Evolutionary conservation across 2,329 filamentous ascomycete species (phyloP).

Genomic region (Byssochlamys sp.): DNA sequence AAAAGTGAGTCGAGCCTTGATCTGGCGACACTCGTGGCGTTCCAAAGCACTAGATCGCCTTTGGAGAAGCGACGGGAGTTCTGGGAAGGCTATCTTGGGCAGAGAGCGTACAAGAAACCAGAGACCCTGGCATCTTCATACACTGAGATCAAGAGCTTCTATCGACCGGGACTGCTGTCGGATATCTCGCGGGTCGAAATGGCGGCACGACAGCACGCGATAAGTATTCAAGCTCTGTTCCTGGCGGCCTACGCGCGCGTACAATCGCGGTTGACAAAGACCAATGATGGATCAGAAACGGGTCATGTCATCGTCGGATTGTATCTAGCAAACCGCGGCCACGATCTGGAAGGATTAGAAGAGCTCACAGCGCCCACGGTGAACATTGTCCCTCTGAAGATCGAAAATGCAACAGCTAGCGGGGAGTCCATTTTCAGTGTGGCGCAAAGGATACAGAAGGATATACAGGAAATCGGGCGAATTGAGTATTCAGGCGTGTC

Average conservation of each 20-base stretch:
- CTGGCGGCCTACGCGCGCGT: conserved; percentile 59
- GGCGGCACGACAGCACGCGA: conserved; percentile 41
- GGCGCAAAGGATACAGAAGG: conserved; percentile 56
- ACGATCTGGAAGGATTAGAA: conserved; percentile 42
- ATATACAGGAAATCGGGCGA: conserved; percentile 54
- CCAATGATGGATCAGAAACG: conserved; percentile 3
- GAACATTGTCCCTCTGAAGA: conserved; percentile 64
- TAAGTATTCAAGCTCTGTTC: conserved; percentile 65
- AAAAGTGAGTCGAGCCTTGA: conserved; percentile 14
- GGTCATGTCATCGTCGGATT: conserved; percentile 58
- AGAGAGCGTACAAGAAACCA: conserved; percentile 1
- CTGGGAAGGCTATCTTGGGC: conserved; percentile 34
- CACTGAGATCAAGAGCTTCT: conserved; percentile 20
- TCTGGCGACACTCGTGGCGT: conserved; percentile 36
- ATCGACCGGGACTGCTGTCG: conserved; percentile 41
- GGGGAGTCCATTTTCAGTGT: conserved; percentile 34
- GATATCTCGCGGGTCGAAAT: conserved; percentile 33
- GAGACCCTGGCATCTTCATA: conserved; percentile 3
- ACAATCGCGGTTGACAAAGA: conserved; percentile 22
- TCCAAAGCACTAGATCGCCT: conserved; percentile 17
- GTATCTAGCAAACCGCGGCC: conserved; percentile 69
- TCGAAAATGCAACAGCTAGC: conserved; percentile 31
- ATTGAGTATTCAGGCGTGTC: conserved; percentile 49
- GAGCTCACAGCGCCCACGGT: conserved; percentile 59
- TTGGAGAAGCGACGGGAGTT: conserved; percentile 30